Conservation (phyloP, 768 basidiomycete species). For the Pleurotus eryngii region DNA sequence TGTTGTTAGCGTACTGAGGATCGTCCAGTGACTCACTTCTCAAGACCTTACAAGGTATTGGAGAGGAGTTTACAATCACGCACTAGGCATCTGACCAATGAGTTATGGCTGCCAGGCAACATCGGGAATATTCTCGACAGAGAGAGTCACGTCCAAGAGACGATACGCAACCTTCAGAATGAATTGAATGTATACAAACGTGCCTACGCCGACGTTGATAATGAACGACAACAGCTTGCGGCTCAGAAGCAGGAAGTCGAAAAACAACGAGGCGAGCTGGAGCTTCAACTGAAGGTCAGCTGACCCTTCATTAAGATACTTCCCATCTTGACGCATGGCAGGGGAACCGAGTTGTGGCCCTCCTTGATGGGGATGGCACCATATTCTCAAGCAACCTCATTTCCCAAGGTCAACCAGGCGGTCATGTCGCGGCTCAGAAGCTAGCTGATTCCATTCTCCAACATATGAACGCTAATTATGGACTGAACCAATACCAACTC, state of each 20-base stretch:
- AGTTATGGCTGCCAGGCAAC: conserved; percentile 26
- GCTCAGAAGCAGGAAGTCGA: conserved; percentile 31
- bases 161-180: conserved; percentile 32
- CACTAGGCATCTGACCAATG: no score
- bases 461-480: conserved; percentile 30
- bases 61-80: no score
- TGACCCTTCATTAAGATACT: background rate
- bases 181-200: conserved; percentile 42
- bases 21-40: conserved; percentile 23
- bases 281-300: conserved; percentile 38
- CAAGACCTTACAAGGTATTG: conserved; percentile 34
- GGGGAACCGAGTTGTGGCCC: conserved; percentile 45
- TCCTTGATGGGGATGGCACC: conserved; percentile 65
- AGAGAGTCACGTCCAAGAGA: conserved; percentile 26
- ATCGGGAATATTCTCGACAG: conserved; percentile 32
- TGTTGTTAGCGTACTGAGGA: background rate
- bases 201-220: conserved; percentile 35
- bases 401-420: conserved; percentile 52
- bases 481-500: conserved; percentile 45
- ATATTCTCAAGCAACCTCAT: conserved; percentile 58
- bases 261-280: conserved; percentile 35
- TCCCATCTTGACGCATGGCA: conserved; percentile 13
- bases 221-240: conserved; percentile 27
- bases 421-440: conserved; percentile 50
- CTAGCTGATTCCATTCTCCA: conserved; percentile 38